Evolutionary conservation across 345 rosid genomes (phyloP), one percentile per base, ranked within the genome.

Genomic region (Anacardium occidentale): DNA sequence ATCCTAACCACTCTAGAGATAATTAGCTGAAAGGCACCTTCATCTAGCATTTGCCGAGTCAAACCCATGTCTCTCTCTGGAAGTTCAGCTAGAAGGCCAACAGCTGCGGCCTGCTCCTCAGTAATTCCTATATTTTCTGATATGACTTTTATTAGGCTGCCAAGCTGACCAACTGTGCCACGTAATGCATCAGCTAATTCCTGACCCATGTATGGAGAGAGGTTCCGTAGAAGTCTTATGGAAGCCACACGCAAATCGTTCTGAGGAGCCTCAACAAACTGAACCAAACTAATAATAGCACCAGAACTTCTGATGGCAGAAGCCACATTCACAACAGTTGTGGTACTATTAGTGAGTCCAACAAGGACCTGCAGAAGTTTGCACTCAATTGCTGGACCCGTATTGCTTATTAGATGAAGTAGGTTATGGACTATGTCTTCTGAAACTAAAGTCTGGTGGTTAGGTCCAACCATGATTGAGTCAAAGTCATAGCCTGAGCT

Each of bases 361-460:
- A 90, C 96, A 68, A 95, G 99, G 78, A 95, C 97, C 77, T 90
- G 96, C 70, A 95, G 85, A 68, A 95, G 96, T 70, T 95, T 90
- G 76, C 98, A 90, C 76, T 89, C 98, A 61, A 95, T 90, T 9
- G 91, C 89, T 57, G 99, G 99, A 79, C 98, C 99, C 0, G 99
- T 95, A 84, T 95, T 90, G 86, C 96, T 95, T 47, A 92, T 92
- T 25, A 95, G 83, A 54, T 87, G 94, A 64, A 95, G 99, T 6
- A 95, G 84, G 48, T 84, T 90, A 66, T 90, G 91, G 47, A 95
- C 87, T 25, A 85, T 78, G 40, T 86, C 92, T 75, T 92, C 98
- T 5, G 99, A 90, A 67, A 95, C 92, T 68, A 95, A 84, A 53
- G 98, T 92, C 78, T 86, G 91, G 76, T 87, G 84, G 66, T 90